Evolutionary conservation across 345 rosid genomes (phyloP).

Genomic region (Geranium rotundifolium): DNA sequence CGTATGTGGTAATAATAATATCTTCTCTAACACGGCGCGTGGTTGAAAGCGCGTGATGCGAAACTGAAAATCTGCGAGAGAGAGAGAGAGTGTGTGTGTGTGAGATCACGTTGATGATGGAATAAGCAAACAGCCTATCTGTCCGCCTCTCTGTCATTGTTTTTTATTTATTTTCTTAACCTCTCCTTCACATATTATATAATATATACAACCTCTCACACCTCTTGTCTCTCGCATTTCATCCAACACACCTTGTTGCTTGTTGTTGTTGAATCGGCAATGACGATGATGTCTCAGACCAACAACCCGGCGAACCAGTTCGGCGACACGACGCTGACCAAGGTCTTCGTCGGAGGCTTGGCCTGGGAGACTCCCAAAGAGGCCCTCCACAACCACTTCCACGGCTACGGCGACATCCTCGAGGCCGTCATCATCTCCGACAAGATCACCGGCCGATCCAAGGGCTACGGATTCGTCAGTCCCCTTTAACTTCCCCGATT

Average conservation of each 20-base stretch:
- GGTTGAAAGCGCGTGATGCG: too few relatives aligned
- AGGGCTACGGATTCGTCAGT: conserved; percentile 93
- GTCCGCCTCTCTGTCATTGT: conserved; percentile 50
- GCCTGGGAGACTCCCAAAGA: conserved; percentile 97
- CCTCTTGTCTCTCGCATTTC: conserved; percentile 13
- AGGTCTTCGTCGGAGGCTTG: conserved; percentile 91
- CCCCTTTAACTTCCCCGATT: not conserved
- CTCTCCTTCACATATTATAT: conserved; percentile 5
- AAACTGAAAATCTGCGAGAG: too few relatives aligned
- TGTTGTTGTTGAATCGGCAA: conserved; percentile 4
- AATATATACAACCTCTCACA: conserved; percentile 2
- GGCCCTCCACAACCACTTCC: conserved; percentile 71
- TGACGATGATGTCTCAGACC: not conserved
- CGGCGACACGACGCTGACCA: conserved; percentile 88
- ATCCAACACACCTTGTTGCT: too few relatives aligned
- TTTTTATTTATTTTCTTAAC: conserved; percentile 19
- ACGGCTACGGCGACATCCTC: conserved; percentile 81
- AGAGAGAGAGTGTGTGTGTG: not conserved
- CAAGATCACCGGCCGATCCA: conserved; percentile 86
- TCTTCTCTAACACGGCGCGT: too few relatives aligned
- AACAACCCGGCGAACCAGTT: conserved; percentile 29
- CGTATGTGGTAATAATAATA: too few relatives aligned
- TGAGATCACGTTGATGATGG: conserved; percentile 37
- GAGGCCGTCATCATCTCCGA: conserved; percentile 95
- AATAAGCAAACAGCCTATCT: conserved; percentile 25